Percentiles rank a stretch among this genome's conserved stretches.
phyloP scores from a whole-genome alignment of 2,329 filamentous ascomycete species.

The Ophiocordyceps camponoti-leonardi region DNA sequence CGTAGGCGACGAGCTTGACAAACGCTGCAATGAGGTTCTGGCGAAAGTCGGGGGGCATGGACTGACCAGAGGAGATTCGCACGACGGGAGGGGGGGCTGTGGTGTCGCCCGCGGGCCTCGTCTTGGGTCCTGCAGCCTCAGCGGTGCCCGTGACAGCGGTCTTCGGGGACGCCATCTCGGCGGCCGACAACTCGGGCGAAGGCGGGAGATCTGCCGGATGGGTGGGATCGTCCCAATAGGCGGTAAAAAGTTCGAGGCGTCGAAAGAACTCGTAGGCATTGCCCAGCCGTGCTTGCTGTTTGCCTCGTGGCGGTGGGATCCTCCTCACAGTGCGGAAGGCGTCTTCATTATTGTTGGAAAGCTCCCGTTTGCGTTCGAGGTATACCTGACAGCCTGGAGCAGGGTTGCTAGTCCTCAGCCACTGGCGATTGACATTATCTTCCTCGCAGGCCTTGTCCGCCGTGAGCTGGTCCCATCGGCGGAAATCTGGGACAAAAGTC shows the following conservation, averaged over 20 bases:
- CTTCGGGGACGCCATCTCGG: constrained; percentile 1
- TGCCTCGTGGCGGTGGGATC: constrained; percentile 34
- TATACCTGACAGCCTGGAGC: constrained; percentile 42
- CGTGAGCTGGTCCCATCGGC: constrained; percentile 30
- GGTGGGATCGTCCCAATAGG: constrained; percentile 46
- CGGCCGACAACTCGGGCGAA: constrained; percentile 13
- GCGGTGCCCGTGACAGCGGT: not conserved
- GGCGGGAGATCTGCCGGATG: constrained; percentile 13
- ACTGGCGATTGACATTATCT: constrained; percentile 29
- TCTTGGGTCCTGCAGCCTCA: not conserved
- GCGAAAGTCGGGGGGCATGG: constrained; percentile 41
- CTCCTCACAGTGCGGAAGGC: constrained; percentile 45
- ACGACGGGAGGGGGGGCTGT: constrained; percentile 4
- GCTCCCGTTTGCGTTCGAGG: constrained; percentile 38
- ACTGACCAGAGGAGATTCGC: constrained; percentile 31
- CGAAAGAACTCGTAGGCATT: constrained; percentile 51
- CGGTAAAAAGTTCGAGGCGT: constrained; percentile 39
- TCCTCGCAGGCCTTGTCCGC: constrained; percentile 29
- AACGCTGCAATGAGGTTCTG: constrained; percentile 40
- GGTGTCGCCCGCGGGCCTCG: constrained; percentile 3
- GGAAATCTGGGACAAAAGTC: constrained; percentile 34
- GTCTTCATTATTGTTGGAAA: constrained; percentile 36
- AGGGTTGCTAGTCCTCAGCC: constrained; percentile 32
- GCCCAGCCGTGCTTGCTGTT: constrained; percentile 35
- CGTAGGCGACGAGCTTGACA: constrained; percentile 46